Evolutionary conservation across 495 filamentous ascomycete genomes (phyloP).

Genomic region (Penicillium pancosmium): DNA sequence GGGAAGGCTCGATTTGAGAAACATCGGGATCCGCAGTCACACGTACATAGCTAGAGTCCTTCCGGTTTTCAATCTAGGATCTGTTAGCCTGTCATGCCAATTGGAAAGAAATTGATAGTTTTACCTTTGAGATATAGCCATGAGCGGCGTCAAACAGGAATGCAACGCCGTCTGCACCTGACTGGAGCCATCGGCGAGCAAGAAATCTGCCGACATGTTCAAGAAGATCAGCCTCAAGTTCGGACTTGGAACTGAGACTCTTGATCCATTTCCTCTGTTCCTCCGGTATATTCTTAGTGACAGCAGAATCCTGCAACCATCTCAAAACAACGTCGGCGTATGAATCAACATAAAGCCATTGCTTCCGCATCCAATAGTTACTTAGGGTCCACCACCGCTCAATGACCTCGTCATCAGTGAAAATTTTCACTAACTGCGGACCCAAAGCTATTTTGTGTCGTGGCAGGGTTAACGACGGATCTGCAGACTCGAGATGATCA

Average conservation of each 20-base stretch:
- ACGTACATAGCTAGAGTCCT: neutral
- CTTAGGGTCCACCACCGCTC: constrained; percentile 16
- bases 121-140: constrained; percentile 25
- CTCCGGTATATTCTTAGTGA: constrained; percentile 20
- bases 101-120: neutral
- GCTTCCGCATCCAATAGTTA: neutral
- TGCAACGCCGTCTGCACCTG: neutral
- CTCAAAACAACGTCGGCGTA: constrained; percentile 12
- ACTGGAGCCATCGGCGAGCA: constrained; percentile 21
- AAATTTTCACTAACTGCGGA: constrained; percentile 15
- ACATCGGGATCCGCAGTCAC: neutral
- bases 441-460: constrained; percentile 16
- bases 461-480: constrained; percentile 19
- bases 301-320: constrained; percentile 26
- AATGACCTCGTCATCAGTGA: constrained; percentile 14
- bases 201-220: constrained; percentile 16
- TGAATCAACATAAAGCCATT: constrained; percentile 17
- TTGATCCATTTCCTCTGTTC: constrained; percentile 20
- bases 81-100: neutral
- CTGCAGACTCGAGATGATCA: constrained; percentile 10
- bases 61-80: neutral
- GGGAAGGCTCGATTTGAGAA: neutral
- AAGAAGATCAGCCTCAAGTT: constrained; percentile 26
- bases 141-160: constrained; percentile 9
- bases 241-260: constrained; percentile 24